Percentiles rank a stretch among this genome's conserved stretches.
Evolutionary conservation across 179 eudicot species (phyloP).

Genomic region (Camellia oleifera): DNA sequence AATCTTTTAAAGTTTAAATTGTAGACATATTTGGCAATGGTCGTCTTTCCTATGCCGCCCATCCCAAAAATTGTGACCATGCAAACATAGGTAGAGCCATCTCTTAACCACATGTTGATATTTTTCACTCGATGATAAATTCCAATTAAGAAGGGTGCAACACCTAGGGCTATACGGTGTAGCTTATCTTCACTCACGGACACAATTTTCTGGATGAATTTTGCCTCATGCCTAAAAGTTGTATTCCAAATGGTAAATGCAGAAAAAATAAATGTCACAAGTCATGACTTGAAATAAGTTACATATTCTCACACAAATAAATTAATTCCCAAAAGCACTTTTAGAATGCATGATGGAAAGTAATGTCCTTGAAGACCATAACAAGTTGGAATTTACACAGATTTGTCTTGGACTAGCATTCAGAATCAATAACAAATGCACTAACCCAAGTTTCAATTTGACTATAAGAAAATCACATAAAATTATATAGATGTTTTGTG

Average conservation of each 20-base stretch:
- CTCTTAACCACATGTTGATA: constrained; percentile 1
- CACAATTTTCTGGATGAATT: constrained; percentile 2
- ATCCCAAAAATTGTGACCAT: constrained; percentile 11
- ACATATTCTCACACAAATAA: too few relatives aligned
- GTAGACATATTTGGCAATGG: constrained; percentile 6
- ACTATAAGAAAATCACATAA: too few relatives aligned
- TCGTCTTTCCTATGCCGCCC: constrained; percentile 21
- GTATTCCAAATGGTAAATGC: not conserved
- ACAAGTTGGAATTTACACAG: too few relatives aligned
- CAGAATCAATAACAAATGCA: too few relatives aligned
- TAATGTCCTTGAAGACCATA: too few relatives aligned
- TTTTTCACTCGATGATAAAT: not conserved
- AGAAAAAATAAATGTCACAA: too few relatives aligned
- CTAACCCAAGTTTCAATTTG: too few relatives aligned
- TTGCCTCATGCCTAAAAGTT: not conserved
- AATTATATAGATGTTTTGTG: too few relatives aligned
- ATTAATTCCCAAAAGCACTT: too few relatives aligned
- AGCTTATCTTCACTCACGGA: not conserved
- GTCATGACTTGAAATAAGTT: too few relatives aligned
- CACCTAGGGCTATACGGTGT: not conserved
- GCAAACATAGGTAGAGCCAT: constrained; percentile 1
- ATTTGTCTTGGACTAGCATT: too few relatives aligned
- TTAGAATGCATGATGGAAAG: too few relatives aligned
- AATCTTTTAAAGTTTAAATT: not conserved
- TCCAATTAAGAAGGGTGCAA: not conserved